Evolutionary conservation across 2,329 filamentous ascomycete species (phyloP), one percentile per base, ranked within the genome.

Genomic region (Diaporthe australafricana): DNA sequence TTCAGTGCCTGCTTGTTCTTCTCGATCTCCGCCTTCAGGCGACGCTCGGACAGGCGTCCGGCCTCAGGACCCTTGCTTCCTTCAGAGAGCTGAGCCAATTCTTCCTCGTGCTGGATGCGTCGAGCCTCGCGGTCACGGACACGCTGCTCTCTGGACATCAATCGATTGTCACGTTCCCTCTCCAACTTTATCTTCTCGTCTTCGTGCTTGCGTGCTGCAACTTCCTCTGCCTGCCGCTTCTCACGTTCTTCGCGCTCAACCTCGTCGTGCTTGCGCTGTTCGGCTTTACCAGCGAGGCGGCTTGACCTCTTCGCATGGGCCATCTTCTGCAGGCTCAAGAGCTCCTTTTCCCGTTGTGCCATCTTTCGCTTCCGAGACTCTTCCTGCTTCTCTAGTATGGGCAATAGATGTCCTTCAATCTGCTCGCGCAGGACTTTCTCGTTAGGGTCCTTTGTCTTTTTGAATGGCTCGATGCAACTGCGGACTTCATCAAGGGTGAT

Each of bases 261-360:
- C 72, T 94, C 91, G 57, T 96, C 91, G 73, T 92, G 87, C 76
- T 90, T 92, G 78, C 95, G 93, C 75, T 90, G 92, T 79, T 98
- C 95, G 42, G 91, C 85, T 79, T 94, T 97, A 75, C 89, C 89
- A 22, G 96, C 95, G 75, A 99, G 90, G 74, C 96, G 91, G 77
- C 94, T 97, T 0, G 96, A 99, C 74, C 96, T 88, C 83, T 99
- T 99, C 5, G 96, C 96, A 70, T 92, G 94, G n/a, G 94, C 94
- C 83, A 98, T 88, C 80, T 96, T 96, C 76, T 96, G 92, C 75
- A 97, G 82, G 76, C 91, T 94, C 67, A 94, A 85, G 27, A 97
- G 82, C 77, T 98, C 96, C 74, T 92, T 94, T 79, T 97, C 90
- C 76, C 92, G 86, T 73, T 91, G 88, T 3, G 85, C 77, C 63